A percentile compares a stretch with the other conserved stretches of the same genome.
phyloP scores from a whole-genome alignment of 305 asterid genomes.

The Solanum hybrid region DNA sequence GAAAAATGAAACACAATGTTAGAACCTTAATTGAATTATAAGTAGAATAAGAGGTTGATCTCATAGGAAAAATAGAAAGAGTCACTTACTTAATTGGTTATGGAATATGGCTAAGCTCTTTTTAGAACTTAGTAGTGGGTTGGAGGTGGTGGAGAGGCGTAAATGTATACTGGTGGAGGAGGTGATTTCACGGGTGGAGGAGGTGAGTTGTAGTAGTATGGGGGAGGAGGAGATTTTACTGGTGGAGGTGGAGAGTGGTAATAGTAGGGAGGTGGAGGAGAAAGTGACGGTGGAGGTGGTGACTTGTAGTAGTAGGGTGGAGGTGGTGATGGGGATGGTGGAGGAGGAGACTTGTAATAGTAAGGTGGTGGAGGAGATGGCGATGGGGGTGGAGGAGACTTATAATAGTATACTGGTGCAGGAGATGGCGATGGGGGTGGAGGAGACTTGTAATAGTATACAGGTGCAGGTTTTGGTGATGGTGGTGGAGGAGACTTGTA shows the following conservation, averaged over 20 bases:
- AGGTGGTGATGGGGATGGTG: neutral
- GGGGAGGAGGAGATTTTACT: neutral
- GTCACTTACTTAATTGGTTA: neutral
- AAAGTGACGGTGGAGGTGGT: neutral
- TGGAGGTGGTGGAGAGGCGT: slow-evolving; percentile 4
- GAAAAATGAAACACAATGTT: neutral
- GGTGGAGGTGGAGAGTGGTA: slow-evolving; percentile 2
- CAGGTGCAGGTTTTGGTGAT: accelerated
- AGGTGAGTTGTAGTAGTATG: neutral
- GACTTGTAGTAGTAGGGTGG: slow-evolving; percentile 2
- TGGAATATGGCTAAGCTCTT: neutral
- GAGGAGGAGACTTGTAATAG: neutral
- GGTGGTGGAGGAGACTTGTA: neutral
- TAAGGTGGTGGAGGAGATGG: neutral
- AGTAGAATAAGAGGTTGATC: neutral
- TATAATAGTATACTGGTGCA: neutral
- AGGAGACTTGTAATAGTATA: neutral
- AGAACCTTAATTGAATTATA: neutral
- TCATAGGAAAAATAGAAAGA: neutral
- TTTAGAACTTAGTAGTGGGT: neutral
- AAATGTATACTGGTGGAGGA: neutral
- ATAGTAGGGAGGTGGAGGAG: slow-evolving; percentile 2
- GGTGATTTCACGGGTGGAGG: neutral
- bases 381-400: neutral
- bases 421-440: neutral